These are phyloP conservation scores for Populus tremula DNA, from an alignment of 345 rosid species.

Conservation along the genomic window DNA sequence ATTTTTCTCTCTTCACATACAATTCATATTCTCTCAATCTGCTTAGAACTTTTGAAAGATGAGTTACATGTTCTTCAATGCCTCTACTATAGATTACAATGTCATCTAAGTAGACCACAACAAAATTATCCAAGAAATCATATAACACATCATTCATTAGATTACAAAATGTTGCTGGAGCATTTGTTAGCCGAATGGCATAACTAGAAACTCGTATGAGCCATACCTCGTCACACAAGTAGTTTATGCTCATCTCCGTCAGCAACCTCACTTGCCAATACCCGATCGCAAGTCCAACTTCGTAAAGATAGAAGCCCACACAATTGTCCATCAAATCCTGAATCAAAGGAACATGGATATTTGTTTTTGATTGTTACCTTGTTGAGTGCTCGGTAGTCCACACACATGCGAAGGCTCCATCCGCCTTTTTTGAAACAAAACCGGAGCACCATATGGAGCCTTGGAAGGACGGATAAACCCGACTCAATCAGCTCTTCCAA, in stretches of 20 bases:
- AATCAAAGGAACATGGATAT: background rate
- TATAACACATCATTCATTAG: no score
- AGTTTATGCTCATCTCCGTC: background rate
- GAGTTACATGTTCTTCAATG: no score
- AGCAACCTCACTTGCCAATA: background rate
- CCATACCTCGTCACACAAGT: background rate
- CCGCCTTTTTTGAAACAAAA: background rate
- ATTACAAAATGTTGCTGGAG: background rate
- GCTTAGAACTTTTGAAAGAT: no score
- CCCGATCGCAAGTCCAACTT: background rate
- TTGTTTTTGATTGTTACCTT: slow-evolving; percentile 1
- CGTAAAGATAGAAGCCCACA: background rate
- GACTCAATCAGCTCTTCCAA: background rate
- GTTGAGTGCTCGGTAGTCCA: background rate
- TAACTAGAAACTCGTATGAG: background rate
- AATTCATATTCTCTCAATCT: no score
- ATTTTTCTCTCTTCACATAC: no score
- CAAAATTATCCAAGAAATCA: no score
- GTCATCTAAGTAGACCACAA: no score
- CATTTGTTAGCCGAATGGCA: background rate
- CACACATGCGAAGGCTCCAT: background rate
- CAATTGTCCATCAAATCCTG: background rate
- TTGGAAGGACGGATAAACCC: background rate
- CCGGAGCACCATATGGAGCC: background rate
- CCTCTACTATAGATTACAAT: no score